Evolutionary conservation across 2,329 filamentous ascomycete genomes (phyloP), one percentile per base, ranked within the genome.

Genomic region (Zasmidium citrigriseum): DNA sequence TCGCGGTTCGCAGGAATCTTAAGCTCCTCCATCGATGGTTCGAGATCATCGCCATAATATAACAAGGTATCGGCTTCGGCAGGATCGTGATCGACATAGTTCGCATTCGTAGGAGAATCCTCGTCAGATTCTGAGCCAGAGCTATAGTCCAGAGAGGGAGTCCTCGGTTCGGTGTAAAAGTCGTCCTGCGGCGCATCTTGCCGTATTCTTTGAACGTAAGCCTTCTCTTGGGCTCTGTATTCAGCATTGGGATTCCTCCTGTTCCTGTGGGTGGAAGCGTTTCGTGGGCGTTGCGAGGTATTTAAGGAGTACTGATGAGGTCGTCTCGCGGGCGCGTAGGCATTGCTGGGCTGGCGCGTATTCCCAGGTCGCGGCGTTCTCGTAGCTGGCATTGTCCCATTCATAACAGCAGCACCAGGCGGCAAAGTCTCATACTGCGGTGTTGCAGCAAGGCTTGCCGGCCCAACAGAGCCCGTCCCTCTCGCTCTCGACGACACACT

Each of bases 41-140:
- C 90, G 64, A 91, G 85, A 65, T 95, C 89, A 68, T 97, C 91
- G 69, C 93, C 92, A 71, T 96, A 93, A 69, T 96, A 96, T 72
- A 98, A 86, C 71, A 96, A 87, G 18, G 91, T 93, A 73, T 97
- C 93, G 67, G 96, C 90, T 70, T 97, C 93, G 74, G 93, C 93
- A 16, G 87, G 83, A 71, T 96, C 92, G 65, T 84, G 83, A 57
- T 97, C 93, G 68, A 89, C 91, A 23, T 90, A 89, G 0, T 87
- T 85, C 65, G 96, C 93, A 0, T 91, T 91, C 0, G 89, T 89
- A 0, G 93, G 92, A 0, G 91, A 96, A 70, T 96, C 93, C 27
- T 95, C 93, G 67, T 97, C 95, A 0, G 89, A 88, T 66, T 96
- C 92, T 5, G 91, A 92, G 64, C 95, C 92, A 52, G 80, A 82